Evolutionary conservation across 495 filamentous ascomycete species (phyloP).

Genomic region (Penicillium psychrofluorescens): DNA sequence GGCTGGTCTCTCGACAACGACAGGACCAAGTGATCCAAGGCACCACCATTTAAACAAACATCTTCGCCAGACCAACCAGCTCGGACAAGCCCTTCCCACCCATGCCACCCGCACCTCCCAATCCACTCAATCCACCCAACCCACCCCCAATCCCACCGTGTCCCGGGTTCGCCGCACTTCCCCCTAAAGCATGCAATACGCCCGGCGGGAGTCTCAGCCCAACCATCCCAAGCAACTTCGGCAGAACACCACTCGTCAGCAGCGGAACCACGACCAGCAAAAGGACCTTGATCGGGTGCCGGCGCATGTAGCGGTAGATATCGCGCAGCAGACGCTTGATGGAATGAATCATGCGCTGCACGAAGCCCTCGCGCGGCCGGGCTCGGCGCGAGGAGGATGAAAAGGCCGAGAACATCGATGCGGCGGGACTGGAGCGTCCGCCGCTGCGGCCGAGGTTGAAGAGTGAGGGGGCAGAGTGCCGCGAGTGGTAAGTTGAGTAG

Average conservation of each 20-base stretch:
- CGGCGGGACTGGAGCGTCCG: conserved; percentile 32
- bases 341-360: conserved; percentile 59
- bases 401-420: conserved; percentile 43
- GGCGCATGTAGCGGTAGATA: conserved; percentile 65
- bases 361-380: conserved; percentile 67
- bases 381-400: conserved; percentile 54
- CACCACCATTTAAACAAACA: conserved; percentile 43
- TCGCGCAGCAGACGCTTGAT: conserved; percentile 68
- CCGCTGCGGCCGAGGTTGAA: conserved; percentile 37
- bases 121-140: too few relatives aligned
- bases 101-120: conserved; percentile 3
- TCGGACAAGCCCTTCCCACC: conserved; percentile 29
- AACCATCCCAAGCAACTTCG: conserved; percentile 63
- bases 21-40: background rate
- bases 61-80: conserved; percentile 54
- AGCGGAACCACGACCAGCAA: conserved; percentile 80
- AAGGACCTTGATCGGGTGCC: conserved; percentile 76
- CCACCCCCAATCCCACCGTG: conserved; percentile 14
- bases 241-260: conserved; percentile 71
- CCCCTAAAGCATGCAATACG: conserved; percentile 48
- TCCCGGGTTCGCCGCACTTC: conserved; percentile 24
- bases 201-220: conserved; percentile 63
- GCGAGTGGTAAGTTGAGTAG: conserved; percentile 30
- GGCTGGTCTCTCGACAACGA: background rate
- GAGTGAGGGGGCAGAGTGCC: conserved; percentile 43